phyloP scores from a whole-genome alignment of 2,329 filamentous ascomycete species.

The Ambrosiella xylebori region DNA sequence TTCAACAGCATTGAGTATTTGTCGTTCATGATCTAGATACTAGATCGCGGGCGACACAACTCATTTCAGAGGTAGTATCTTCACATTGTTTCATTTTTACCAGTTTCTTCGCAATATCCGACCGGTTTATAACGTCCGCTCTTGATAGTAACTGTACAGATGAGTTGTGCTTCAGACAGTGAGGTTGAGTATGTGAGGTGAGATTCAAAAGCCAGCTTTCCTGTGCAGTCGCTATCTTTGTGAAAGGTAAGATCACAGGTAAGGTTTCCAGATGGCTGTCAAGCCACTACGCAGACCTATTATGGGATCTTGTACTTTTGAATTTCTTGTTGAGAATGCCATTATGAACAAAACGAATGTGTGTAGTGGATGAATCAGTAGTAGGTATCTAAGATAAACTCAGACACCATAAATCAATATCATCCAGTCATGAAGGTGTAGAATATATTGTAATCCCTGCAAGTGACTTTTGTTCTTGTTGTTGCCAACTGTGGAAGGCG shows the following conservation, averaged over 20 bases:
- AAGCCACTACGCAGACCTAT: not conserved
- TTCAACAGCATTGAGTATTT: not conserved
- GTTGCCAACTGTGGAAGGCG: not conserved
- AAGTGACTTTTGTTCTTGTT: not conserved
- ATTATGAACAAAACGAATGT: too few species aligned
- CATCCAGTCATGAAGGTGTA: too few species aligned
- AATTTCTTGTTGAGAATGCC: not conserved
- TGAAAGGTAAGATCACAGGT: slow-evolving; percentile 1
- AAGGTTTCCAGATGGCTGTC: not conserved
- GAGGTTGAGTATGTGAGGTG: not conserved
- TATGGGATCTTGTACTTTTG: not conserved
- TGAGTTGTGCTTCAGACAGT: not conserved
- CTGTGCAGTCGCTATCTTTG: not conserved
- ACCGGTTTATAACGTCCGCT: not conserved
- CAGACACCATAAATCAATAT: too few species aligned
- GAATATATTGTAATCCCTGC: not conserved
- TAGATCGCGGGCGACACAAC: not conserved
- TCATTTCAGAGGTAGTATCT: not conserved
- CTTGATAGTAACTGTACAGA: not conserved
- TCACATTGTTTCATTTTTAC: slow-evolving; percentile 2
- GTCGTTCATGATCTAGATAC: not conserved
- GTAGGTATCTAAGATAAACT: not conserved
- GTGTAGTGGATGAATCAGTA: not conserved
- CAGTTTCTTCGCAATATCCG: not conserved
- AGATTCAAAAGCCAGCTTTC: not conserved